Percentiles rank a stretch among this genome's conserved stretches.
Evolutionary conservation across 768 basidiomycete genomes (phyloP).

Genomic region (Sistotremastrum suecicum): DNA sequence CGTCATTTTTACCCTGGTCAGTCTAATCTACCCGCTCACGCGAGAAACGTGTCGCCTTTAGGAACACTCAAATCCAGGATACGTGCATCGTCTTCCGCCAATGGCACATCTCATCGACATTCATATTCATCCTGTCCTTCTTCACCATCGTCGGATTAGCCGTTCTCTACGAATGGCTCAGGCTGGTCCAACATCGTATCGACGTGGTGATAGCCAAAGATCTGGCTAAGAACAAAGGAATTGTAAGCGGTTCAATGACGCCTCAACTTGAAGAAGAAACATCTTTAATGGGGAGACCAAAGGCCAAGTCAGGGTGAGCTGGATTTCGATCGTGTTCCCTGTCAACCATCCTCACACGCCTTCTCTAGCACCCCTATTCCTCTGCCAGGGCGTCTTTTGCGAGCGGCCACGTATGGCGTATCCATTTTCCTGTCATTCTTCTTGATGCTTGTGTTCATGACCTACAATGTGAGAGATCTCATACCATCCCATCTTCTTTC

Average conservation of each 20-base stretch:
- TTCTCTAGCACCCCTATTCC: slow-evolving; percentile 35
- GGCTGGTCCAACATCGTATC: slow-evolving; percentile 42
- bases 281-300: slow-evolving; percentile 33
- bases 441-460: slow-evolving; percentile 95
- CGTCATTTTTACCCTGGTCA: slow-evolving; percentile 1
- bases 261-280: slow-evolving; percentile 40
- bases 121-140: slow-evolving; percentile 50
- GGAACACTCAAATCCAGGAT: slow-evolving; percentile 67
- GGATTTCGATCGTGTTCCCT: slow-evolving; percentile 27
- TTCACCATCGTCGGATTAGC: slow-evolving; percentile 50
- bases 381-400: slow-evolving; percentile 31
- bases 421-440: slow-evolving; percentile 74
- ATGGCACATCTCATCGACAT: slow-evolving; percentile 56
- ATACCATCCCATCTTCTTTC: not conserved
- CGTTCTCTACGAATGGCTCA: slow-evolving; percentile 70
- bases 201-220: slow-evolving; percentile 43
- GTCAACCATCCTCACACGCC: not conserved
- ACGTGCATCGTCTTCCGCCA: slow-evolving; percentile 70
- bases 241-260: slow-evolving; percentile 26
- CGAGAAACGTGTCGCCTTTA: slow-evolving; percentile 11
- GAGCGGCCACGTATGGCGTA: slow-evolving; percentile 57
- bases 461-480: slow-evolving; percentile 73
- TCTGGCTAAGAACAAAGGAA: slow-evolving; percentile 33
- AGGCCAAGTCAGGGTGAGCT: slow-evolving; percentile 19
- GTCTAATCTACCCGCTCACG: not conserved